Evolutionary conservation across 352 stramenopile genomes (phyloP), one percentile per base, ranked within the genome.

Genomic region (Globisporangium paddicum): DNA sequence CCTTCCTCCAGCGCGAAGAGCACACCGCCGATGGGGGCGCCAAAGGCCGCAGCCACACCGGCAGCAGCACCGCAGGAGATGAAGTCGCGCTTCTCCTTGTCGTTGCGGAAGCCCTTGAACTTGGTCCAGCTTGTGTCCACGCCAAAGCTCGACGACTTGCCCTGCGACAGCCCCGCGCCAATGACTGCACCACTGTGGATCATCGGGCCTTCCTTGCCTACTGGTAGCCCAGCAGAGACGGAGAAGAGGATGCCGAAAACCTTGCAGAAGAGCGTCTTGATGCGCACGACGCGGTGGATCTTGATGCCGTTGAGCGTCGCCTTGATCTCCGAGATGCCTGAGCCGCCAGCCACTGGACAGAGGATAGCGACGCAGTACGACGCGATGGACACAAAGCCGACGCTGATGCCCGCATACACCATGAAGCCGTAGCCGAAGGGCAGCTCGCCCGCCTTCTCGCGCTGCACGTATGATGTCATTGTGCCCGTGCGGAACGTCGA

Each of bases 301-400:
- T 94, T 94, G 70, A 94, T 89, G 40, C 84, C 66, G 72, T 99
- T 99, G 13, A 99, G 75, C 21, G 96, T 98, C 34, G 93, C 95
- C 68, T 99, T 99, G 62, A 99, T 98, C 73, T 99, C 97, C 0
- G 89, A 86, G 67, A 99, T 99, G 42, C 96, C 96, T 6, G 95
- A 99, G 10, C 97, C 97, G 40, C 79, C 92, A 2, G 91, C 92
- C 19, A 98, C 87, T 1, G 96, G 97, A 69, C 98, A 97, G 10
- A 98, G 64, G 58, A 93, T 97, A 38, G 97, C 91, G 19, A 99
- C 97, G 28, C 95, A 80, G 49, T 88, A 87, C 28, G 82, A 86
- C 0, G 94, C 90, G 30, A 98, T 81, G 1, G 82, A 68, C 23
- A 97, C 97, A 65, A 98, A 99, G 6, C 72, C 59, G 6, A 97